These are phyloP conservation scores for Naegleria fowleri DNA, from an alignment of 208 protist genomes.

Conservation along the genomic window DNA sequence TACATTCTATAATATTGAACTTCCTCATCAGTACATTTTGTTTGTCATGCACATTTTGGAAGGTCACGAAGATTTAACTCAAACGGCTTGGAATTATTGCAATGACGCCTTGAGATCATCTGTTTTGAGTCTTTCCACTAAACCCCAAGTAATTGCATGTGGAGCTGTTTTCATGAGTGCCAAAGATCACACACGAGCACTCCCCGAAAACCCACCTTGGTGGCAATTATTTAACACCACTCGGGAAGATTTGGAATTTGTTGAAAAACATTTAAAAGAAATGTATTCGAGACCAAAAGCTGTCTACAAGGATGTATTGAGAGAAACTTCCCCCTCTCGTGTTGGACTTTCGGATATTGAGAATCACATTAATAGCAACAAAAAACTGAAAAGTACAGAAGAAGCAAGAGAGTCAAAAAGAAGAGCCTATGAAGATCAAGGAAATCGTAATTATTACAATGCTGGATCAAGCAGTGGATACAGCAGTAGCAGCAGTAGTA, in stretches of 20 bases:
- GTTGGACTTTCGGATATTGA: background rate
- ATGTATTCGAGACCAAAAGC: background rate
- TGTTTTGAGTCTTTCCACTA: background rate
- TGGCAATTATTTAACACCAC: constrained; percentile 16
- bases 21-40: constrained; percentile 11
- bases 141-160: constrained; percentile 8
- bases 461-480: too few species aligned
- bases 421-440: background rate
- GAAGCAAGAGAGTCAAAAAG: background rate
- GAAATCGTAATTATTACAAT: background rate
- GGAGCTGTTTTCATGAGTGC: background rate
- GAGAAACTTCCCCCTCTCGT: background rate
- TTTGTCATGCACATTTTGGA: constrained; percentile 21
- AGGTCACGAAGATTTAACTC: background rate
- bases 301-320: background rate
- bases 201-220: constrained; percentile 3
- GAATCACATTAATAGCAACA: background rate
- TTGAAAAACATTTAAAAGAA: background rate
- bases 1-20: constrained; percentile 4
- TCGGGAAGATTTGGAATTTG: background rate
- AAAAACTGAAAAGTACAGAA: background rate
- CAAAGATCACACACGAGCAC: background rate
- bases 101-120: constrained; percentile 10
- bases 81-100: constrained; percentile 21
- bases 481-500: too few species aligned